These are phyloP conservation scores for Tetrahymena malaccensis DNA, from an alignment of 73 alveolate genomes.

Conservation along the genomic window DNA sequence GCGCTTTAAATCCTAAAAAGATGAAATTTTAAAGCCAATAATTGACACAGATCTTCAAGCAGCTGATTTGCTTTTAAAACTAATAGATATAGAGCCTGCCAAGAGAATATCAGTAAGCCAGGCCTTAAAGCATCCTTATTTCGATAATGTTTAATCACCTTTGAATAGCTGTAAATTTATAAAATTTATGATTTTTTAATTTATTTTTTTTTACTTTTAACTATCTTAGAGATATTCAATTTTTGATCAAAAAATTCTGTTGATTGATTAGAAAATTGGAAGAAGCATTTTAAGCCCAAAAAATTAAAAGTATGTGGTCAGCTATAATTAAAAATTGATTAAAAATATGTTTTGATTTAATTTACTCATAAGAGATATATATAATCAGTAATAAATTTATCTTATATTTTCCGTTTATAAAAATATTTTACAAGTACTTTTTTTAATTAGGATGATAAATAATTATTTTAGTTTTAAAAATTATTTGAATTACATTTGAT, in stretches of 20 bases:
- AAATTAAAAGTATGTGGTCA: too few species aligned
- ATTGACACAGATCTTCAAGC: slow-evolving; percentile 61
- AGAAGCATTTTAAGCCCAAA: background rate
- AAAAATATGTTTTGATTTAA: too few species aligned
- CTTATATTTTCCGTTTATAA: too few species aligned
- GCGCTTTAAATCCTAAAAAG: slow-evolving; percentile 8
- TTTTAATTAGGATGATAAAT: too few species aligned
- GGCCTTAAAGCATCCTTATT: slow-evolving; percentile 68
- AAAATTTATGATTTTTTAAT: background rate
- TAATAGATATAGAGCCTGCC: slow-evolving; percentile 49
- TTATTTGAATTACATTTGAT: too few species aligned
- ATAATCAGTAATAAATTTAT: too few species aligned
- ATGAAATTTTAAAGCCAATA: slow-evolving; percentile 43
- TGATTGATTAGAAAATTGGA: too few species aligned
- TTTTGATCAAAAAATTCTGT: background rate
- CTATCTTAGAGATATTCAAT: background rate
- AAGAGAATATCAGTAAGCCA: slow-evolving; percentile 56
- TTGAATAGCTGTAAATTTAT: background rate
- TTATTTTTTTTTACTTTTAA: background rate
- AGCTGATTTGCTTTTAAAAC: slow-evolving; percentile 52
- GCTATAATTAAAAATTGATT: too few species aligned
- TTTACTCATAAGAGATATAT: too few species aligned
- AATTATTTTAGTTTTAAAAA: too few species aligned
- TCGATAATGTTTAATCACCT: slow-evolving; percentile 65
- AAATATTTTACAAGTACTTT: too few species aligned